Percentiles rank a stretch among this genome's conserved stretches.
Conservation (phyloP, 345 rosid genomes). For the Salix arbutifolia region DNA sequence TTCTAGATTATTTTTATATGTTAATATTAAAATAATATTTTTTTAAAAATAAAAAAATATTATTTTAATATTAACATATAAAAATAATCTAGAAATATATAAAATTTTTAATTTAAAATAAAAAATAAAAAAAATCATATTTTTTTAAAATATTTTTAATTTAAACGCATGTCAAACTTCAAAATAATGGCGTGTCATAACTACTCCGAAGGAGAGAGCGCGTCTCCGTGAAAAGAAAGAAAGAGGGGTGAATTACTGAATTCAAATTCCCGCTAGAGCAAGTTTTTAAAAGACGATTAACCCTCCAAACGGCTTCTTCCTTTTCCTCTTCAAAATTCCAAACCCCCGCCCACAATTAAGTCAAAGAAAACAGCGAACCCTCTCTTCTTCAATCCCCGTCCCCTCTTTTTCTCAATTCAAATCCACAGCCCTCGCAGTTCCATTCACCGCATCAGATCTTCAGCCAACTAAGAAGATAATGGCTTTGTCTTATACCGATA, state of each 20-base stretch:
- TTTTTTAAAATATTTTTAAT: too few relatives aligned
- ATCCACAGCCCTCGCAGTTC: neutral
- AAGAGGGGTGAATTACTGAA: neutral
- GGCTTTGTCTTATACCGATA: neutral
- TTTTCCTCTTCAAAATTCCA: neutral
- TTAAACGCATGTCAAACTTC: too few relatives aligned
- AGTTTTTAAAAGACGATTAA: neutral
- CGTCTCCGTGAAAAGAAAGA: neutral
- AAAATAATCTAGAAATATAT: too few relatives aligned
- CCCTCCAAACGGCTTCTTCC: neutral
- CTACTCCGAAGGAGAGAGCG: neutral
- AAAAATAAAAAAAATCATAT: too few relatives aligned
- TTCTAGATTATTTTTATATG: too few relatives aligned
- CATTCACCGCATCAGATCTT: neutral
- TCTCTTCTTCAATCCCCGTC: neutral
- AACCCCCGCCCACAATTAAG: neutral
- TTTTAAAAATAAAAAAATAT: too few relatives aligned
- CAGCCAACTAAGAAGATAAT: neutral
- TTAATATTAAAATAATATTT: too few relatives aligned
- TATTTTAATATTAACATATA: too few relatives aligned
- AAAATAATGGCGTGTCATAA: neutral
- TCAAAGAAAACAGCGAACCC: neutral
- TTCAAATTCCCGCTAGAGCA: slow-evolving; percentile 5
- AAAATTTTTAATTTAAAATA: too few relatives aligned
- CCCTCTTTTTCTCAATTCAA: neutral